Evolutionary conservation across 129 eudicot genomes (phyloP).

Genomic region (Mikania micrantha): DNA sequence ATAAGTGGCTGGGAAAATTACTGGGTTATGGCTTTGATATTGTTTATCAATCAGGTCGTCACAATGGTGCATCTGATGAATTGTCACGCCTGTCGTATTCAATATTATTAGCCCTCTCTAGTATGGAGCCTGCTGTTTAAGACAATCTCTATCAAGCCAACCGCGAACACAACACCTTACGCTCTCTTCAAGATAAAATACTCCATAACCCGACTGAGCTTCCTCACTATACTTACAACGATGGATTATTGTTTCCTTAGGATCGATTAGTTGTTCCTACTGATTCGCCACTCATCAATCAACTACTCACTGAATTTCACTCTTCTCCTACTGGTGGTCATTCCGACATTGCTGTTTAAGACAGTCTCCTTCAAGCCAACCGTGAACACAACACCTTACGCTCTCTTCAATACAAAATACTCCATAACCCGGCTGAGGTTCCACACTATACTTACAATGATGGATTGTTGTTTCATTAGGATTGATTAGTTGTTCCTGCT

Average conservation of each 20-base stretch:
- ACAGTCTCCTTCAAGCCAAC: no score
- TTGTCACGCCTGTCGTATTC: background rate
- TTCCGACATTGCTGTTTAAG: no score
- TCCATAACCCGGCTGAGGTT: background rate
- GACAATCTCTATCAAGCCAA: no score
- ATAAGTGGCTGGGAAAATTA: background rate
- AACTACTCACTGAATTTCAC: background rate
- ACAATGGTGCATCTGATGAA: background rate
- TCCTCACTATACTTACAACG: background rate
- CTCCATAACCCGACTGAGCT: background rate
- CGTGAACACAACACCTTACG: no score
- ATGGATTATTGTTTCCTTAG: background rate
- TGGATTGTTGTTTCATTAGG: background rate
- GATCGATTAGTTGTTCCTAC: background rate
- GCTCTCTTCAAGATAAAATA: background rate
- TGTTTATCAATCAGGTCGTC: fast-evolving
- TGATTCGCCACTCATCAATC: background rate
- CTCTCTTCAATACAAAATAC: background rate
- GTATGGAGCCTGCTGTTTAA: no score
- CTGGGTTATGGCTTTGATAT: background rate
- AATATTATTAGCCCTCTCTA: no score
- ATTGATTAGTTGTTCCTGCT: background rate
- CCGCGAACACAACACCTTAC: no score
- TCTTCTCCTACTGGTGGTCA: no score
- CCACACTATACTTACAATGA: background rate